Evolutionary conservation across 371 early-diverging fungal species (phyloP).

Genomic region (Actinomortierella wolfii): DNA sequence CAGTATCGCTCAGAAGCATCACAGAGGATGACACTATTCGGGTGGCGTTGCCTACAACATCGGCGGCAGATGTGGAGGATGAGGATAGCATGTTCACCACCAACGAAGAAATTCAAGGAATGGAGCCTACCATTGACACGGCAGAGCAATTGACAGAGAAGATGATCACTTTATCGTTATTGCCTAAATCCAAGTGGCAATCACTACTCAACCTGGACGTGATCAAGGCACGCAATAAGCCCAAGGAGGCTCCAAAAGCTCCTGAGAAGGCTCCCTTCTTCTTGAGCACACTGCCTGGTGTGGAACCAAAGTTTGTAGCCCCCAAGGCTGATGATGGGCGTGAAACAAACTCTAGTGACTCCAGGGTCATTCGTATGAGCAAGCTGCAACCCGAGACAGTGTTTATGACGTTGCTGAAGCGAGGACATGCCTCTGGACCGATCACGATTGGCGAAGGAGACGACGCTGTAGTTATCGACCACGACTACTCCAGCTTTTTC

Average conservation of each 20-base stretch:
- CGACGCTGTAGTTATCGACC: constrained; percentile 17
- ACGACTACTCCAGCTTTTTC: constrained; percentile 57
- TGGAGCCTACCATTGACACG: constrained; percentile 47
- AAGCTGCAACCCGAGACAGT: constrained; percentile 61
- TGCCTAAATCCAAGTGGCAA: constrained; percentile 90
- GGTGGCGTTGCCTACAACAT: constrained; percentile 58
- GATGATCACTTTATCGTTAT: constrained; percentile 83
- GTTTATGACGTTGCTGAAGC: constrained; percentile 58
- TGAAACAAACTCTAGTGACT: constrained; percentile 25
- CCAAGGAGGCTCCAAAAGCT: constrained; percentile 84
- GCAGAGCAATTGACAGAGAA: constrained; percentile 74
- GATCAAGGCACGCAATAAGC: constrained; percentile 94
- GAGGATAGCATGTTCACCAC: constrained; percentile 47
- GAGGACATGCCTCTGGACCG: constrained; percentile 51
- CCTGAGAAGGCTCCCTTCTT: constrained; percentile 95
- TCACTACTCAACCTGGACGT: constrained; percentile 85
- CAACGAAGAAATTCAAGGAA: constrained; percentile 42
- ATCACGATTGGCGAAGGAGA: constrained; percentile 49
- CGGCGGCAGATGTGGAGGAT: constrained; percentile 49
- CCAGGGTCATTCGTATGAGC: constrained; percentile 49
- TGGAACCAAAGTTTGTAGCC: constrained; percentile 69
- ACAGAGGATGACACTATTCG: constrained; percentile 60
- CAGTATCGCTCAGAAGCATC: constrained; percentile 67
- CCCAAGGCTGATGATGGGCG: constrained; percentile 46
- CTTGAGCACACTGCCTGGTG: constrained; percentile 78